Percentiles rank a stretch among this genome's conserved stretches.
Conservation (phyloP, 108 stramenopile species). For the Pseudonitzschia multistriata region DNA sequence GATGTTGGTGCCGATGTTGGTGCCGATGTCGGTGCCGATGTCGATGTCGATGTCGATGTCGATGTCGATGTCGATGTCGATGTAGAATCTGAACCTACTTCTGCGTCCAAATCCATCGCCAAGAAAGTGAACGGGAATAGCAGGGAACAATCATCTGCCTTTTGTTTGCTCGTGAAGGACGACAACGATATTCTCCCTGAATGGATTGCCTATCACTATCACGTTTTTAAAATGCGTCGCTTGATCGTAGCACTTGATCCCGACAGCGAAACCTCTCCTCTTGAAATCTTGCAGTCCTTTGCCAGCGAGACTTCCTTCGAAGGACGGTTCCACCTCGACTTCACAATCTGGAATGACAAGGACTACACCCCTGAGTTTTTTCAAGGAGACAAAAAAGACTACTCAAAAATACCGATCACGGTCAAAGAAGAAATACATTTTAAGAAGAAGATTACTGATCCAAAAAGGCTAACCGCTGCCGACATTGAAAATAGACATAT, state of each 20-base stretch:
- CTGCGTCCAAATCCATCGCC: no score
- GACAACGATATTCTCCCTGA: slow-evolving; percentile 46
- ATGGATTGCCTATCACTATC: slow-evolving; percentile 61
- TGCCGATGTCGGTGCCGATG: no score
- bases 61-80: no score
- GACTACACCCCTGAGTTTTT: slow-evolving; percentile 39
- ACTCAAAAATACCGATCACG: not conserved
- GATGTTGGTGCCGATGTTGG: no score
- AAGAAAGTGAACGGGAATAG: no score
- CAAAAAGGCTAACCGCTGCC: not conserved
- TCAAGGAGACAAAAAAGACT: slow-evolving; percentile 6
- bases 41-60: no score
- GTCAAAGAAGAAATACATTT: not conserved
- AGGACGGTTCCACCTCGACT: not conserved
- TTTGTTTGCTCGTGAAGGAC: slow-evolving; percentile 48
- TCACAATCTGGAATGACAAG: slow-evolving; percentile 28
- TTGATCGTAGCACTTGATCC: slow-evolving; percentile 54
- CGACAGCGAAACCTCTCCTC: not conserved
- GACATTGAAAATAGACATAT: not conserved
- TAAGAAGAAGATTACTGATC: not conserved
- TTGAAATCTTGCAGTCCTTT: not conserved
- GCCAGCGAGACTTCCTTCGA: not conserved
- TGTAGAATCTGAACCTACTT: no score
- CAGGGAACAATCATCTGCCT: no score
- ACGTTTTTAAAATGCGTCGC: slow-evolving; percentile 31